Base-by-base conservation (phyloP, 352 stramenopile genomes). In the Globisporangium paddicum region DNA sequence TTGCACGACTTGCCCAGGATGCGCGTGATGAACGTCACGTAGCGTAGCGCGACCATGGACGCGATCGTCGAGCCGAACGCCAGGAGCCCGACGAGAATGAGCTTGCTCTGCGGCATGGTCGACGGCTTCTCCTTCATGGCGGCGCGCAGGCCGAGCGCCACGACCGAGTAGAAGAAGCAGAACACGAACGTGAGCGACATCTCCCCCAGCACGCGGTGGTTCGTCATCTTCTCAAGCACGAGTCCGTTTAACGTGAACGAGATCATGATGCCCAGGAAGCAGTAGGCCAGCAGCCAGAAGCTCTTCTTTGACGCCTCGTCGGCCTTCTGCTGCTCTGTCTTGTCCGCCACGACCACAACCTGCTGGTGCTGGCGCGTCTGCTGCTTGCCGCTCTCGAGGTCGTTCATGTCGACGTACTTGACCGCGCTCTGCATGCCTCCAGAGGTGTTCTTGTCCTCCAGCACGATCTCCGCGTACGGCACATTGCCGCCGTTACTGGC, bases 1-100 rank as follows among this genome's bases (percentile, higher is more conserved):
- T 93, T 93, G 79, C 85, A 95, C 56, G 82, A 92, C 71, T 95
- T 95, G 73, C 83, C 85, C 28, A 95, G 58, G 52, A 92, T 90
- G 11, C 85, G 79, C 25, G 85, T 93, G 57, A 93, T 90, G 70
- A 92, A 93, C 44, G 82, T 89, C 46, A 93, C 80, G 62, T 95
- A 95, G 16, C 85, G 85, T 23, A 95, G 62, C 45, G 82, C 77
- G 40, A 91, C 75, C 76, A 95, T 90, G 8, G 85, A 95, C 53
- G 81, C 73, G 60, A 93, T 88, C 28, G 81, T 93, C 16, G 85
- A 93, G 10, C 78, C 69, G 51, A 95, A 95, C 3, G 83, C 83
- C 9, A 92, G 55, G 14, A 80, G 64, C 26, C 83, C 81, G 0
- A 95, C 78, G 21, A 90, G 58, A 1, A 71, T 65, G 21, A 92